Base-by-base conservation (phyloP, 2,329 filamentous ascomycete genomes). In the Sporothrix phasma region DNA sequence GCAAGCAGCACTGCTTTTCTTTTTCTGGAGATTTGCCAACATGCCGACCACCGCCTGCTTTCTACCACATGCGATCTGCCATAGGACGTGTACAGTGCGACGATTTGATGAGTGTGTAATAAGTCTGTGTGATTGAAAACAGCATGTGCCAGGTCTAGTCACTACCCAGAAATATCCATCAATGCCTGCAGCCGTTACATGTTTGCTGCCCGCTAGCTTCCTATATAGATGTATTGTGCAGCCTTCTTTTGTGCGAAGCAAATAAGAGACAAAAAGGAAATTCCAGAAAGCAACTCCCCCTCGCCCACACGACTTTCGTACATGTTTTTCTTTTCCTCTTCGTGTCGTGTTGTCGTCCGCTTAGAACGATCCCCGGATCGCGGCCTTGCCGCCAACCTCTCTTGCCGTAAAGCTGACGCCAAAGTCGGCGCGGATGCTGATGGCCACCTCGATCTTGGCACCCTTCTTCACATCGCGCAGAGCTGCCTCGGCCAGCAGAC, bases 381-480 rank as follows among this genome's bases (percentile, higher is more conserved):
- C 92, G 49, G 88, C 88, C 80, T 96, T 93, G 66, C 85, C 89
- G 68, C 93, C 92, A 58, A 96, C 88, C 75, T 96, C 92, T 68
- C 93, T 83, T 64, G 88, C 87, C 47, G 92, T 89, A 69, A 96
- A 82, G 59, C 88, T 90, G 67, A 97, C 83, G 69, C 81, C 81
- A 64, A 97, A 79, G 74, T 97, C 92, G 29, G 85, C 87, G 63
- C 83, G 84, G 68, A 97, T 88, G 75, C 93, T 96, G 72, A 97
- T 84, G 74, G 91, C 95, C 63, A 97, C 87, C 81, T 99, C 94
- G 69, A 99, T 86, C 81, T 96, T 96, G 72, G 85, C 84, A 65
- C 86, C 88, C 79, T 93, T 92, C 85, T 93, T 93, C 70, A 95
- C 84, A 66, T 82, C 90, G 76, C 84, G 88, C 74, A 99, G 78